A percentile compares a stretch with the other conserved stretches of the same genome.
phyloP scores from a whole-genome alignment of 75 land plant genomes.

The Picea glauca region DNA sequence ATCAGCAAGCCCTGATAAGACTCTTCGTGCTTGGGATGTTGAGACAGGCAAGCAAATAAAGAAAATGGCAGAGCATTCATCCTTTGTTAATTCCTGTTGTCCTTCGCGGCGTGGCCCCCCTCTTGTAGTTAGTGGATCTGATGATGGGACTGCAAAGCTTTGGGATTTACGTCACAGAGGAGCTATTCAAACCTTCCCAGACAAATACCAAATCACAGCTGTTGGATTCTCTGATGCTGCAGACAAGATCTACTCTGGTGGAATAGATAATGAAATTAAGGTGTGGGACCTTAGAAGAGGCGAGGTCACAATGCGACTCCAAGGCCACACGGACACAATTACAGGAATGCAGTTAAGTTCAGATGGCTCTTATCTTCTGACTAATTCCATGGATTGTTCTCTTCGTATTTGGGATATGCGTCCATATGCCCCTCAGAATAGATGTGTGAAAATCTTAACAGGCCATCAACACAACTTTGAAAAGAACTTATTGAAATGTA shows the following conservation, averaged over 20 bases:
- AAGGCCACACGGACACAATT: slow-evolving; percentile 93
- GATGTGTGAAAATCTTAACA: slow-evolving; percentile 86
- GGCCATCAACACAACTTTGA: slow-evolving; percentile 98
- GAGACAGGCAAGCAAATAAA: slow-evolving; percentile 91
- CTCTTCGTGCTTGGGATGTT: slow-evolving; percentile 95
- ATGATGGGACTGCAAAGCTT: slow-evolving; percentile 95
- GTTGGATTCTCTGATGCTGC: slow-evolving; percentile 94
- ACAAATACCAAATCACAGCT: slow-evolving; percentile 91
- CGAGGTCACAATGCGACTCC: slow-evolving; percentile 90
- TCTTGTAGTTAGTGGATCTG: slow-evolving; percentile 92
- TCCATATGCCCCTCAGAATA: slow-evolving; percentile 97
- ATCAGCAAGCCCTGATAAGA: slow-evolving; percentile 96
- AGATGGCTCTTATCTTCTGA: slow-evolving; percentile 94
- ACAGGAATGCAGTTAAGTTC: slow-evolving; percentile 97
- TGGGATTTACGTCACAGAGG: slow-evolving; percentile 99
- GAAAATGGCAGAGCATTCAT: slow-evolving; percentile 93
- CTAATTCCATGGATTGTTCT: slow-evolving; percentile 92
- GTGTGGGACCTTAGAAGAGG: slow-evolving; percentile 92
- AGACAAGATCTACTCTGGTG: slow-evolving; percentile 92
- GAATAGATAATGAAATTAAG: slow-evolving; percentile 93
- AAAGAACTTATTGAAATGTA: slow-evolving; percentile 88
- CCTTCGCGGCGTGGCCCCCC: slow-evolving; percentile 91
- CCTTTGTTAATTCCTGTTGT: slow-evolving; percentile 90
- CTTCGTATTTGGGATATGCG: slow-evolving; percentile 99
- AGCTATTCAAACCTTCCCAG: slow-evolving; percentile 88